Percentiles rank a stretch among this genome's conserved stretches.
Conservation (phyloP, 176 grass and related monocot species). For the maize (Zea mays) region DNA sequence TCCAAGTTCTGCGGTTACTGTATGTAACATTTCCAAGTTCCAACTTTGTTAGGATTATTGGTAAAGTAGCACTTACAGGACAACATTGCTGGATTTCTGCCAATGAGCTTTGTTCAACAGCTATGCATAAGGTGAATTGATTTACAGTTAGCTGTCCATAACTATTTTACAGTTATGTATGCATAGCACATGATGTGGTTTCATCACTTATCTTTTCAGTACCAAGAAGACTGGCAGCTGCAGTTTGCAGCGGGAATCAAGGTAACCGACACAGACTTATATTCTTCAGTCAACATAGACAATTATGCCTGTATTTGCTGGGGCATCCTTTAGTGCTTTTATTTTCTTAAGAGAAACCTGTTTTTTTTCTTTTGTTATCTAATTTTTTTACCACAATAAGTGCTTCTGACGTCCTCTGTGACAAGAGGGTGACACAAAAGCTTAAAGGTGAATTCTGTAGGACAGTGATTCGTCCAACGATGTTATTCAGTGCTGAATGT, state of each 20-base stretch:
- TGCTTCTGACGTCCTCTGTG: too few relatives aligned
- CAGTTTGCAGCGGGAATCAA: slow-evolving; percentile 70
- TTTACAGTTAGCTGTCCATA: background rate
- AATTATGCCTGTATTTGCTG: background rate
- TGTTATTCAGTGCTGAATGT: too few relatives aligned
- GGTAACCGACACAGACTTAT: slow-evolving; percentile 9
- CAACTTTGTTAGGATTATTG: slow-evolving; percentile 53
- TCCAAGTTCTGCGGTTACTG: background rate
- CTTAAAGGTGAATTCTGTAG: too few relatives aligned
- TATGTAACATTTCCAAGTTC: slow-evolving; percentile 21
- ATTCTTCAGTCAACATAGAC: background rate
- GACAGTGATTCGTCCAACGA: too few relatives aligned
- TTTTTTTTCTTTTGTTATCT: background rate
- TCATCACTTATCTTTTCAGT: slow-evolving; percentile 48
- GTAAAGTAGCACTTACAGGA: slow-evolving; percentile 57
- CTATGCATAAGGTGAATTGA: slow-evolving; percentile 47
- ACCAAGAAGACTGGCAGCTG: slow-evolving; percentile 54
- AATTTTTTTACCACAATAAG: too few relatives aligned
- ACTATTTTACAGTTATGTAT: slow-evolving; percentile 11
- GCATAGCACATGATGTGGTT: slow-evolving; percentile 20
- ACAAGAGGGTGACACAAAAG: too few relatives aligned
- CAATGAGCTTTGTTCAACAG: slow-evolving; percentile 29
- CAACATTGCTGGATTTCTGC: slow-evolving; percentile 61
- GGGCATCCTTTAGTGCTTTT: background rate
- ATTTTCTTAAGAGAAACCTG: background rate